Evolutionary conservation across 129 eudicot species (phyloP).

Genomic region (Oenanthe sinensis): DNA sequence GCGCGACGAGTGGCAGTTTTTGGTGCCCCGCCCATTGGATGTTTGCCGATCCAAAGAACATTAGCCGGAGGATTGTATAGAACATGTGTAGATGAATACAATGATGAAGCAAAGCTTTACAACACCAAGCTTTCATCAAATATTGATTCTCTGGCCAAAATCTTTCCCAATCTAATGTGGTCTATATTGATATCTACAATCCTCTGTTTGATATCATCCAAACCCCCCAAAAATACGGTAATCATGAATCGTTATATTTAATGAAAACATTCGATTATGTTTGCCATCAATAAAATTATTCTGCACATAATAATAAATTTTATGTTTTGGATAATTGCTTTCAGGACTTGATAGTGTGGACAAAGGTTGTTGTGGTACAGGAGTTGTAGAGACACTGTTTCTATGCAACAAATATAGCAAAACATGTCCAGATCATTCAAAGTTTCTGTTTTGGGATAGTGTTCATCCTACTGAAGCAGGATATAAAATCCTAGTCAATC

Average conservation of each 20-base stretch:
- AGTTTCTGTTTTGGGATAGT: slow-evolving; percentile 55
- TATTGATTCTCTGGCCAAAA: slow-evolving; percentile 25
- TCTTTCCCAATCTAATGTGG: slow-evolving; percentile 27
- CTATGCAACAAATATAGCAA: slow-evolving; percentile 35
- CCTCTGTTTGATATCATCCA: slow-evolving; percentile 31
- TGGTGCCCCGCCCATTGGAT: slow-evolving; percentile 71
- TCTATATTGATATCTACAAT: slow-evolving; percentile 38
- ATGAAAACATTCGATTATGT: neutral
- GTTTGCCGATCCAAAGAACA: slow-evolving; percentile 75
- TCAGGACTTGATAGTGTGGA: slow-evolving; percentile 25
- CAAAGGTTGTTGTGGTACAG: slow-evolving; percentile 32
- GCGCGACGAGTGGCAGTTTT: slow-evolving; percentile 62
- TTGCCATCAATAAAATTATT: neutral
- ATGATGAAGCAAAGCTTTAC: slow-evolving; percentile 43
- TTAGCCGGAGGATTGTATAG: slow-evolving; percentile 44
- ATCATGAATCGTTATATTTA: neutral
- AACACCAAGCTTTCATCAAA: slow-evolving; percentile 41
- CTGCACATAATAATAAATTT: too few species aligned
- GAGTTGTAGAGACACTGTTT: slow-evolving; percentile 27
- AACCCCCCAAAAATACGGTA: slow-evolving; percentile 28
- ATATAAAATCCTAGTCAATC: slow-evolving; percentile 22
- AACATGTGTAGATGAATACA: slow-evolving; percentile 39
- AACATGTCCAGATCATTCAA: slow-evolving; percentile 32
- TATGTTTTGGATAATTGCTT: neutral
- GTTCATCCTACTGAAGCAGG: slow-evolving; percentile 53